Base-by-base conservation (phyloP, 2,329 filamentous ascomycete species). In the Aphanoascus verrucosus region DNA sequence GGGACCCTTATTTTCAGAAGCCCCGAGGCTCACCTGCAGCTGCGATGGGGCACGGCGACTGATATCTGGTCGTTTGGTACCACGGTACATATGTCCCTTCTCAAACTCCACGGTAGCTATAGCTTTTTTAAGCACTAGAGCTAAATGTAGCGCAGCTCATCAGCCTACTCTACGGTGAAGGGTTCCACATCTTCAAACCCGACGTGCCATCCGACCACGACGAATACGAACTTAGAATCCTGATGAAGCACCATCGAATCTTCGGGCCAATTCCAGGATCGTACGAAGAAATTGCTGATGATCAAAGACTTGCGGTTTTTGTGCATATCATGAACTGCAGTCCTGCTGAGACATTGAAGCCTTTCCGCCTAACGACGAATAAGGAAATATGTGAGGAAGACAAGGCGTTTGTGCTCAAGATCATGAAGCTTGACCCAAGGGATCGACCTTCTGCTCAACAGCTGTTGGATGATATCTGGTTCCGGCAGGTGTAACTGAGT, bases 371-470 rank as follows among this genome's bases (percentile, higher is more conserved):
- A 12, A 58, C 59, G 14, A 59, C 54, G 48, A 60, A 61, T 12
- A 40, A 47, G 44, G 67, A 70, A 53, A 60, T 71, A 17, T 60
- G 56, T 2, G 53, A 60, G 23, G 57, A 63, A 40, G 66, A 70
- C 51, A 66, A 64, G 47, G 52, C 48, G 12, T 73, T 73, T 57
- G 55, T 74, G n/a, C 46, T 60, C 1, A 73, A 65, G 58, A 69
- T 74, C 15, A 73, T 74, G 70, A 72, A 67, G 56, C 62, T 74
- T 5, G 70, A 74, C 55, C 69, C 66, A 42, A 64, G 70, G 53
- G 70, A 74, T 55, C 62, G 70, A 32, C 71, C 69, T 6, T 67
- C 67, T 5, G 71, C 68, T 31, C 62, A 61, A 53, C 63, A 45
- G 46, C 45, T 55, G n/a, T n/a, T n/a, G 7, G 23, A 28, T 28